Evolutionary conservation across 208 protist species (phyloP), one percentile per base, ranked within the genome.

Genomic region (Histomonas meleagridis): DNA sequence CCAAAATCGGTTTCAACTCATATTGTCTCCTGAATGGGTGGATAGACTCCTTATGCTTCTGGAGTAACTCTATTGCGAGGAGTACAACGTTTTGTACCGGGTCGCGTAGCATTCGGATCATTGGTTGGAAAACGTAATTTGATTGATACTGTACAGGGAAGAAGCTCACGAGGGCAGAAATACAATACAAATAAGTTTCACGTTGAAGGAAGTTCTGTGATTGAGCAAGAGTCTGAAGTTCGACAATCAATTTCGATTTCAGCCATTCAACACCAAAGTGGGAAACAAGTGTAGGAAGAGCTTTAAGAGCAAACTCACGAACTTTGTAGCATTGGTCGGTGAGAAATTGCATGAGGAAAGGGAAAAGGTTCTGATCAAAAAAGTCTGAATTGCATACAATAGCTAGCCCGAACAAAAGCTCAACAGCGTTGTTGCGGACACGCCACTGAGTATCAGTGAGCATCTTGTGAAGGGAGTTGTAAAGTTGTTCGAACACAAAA

Each of bases 91-190:
- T 81, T 10, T 81, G 35, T 1, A 81, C 70, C 3, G 3, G 26
- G 51, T 81, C 70, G 16, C n/a, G 48, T 12, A 81, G 43, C 70
- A 81, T 81, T 81, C 70, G 48, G n/a, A 81, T 81, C 70, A 81
- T 81, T 51, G 70, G 70, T 23, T 81, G 70, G 43, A 81, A 81
- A n/a, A 81, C 70, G n/a, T 81, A 81, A 43, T 81, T 81, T 28
- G n/a, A 46, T 23, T 81, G 70, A 51, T 81, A 81, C 70, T 81
- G 70, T 32, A 81, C 70, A 23, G 70, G 70, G 43, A 81, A 81
- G 43, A 81, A 81, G 10, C n/a, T 10, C 48, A 35, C 70, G 18
- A 81, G 40, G 0, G 14, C 70, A 1, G 70, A 81, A 12, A 81
- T 81, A n/a, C 16, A 46, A 51, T 32, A 23, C 10, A 81, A 51